Conservation (phyloP, 495 filamentous ascomycete genomes). For the Glarea lozoyensis region DNA sequence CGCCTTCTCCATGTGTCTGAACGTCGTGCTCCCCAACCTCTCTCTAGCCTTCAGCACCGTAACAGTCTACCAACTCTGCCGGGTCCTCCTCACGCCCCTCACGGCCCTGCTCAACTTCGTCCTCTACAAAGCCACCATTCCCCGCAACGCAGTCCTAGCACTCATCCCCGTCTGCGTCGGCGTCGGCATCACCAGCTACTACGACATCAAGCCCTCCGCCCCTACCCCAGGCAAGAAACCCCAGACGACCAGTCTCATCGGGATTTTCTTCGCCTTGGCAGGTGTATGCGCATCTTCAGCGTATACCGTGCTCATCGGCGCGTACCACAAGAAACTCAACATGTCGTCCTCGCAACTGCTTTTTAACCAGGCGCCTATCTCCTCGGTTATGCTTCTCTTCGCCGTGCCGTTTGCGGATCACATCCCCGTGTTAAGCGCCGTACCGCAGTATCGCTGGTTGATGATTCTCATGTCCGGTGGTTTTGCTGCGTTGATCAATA, state of each 20-base stretch:
- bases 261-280: conserved; percentile 35
- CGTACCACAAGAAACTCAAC: conserved; percentile 38
- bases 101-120: conserved; percentile 41
- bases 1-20: conserved; percentile 38
- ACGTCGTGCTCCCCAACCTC: conserved; percentile 45
- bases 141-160: conserved; percentile 26
- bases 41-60: conserved; percentile 45
- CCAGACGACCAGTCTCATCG: conserved; percentile 25
- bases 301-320: conserved; percentile 41
- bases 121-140: conserved; percentile 37
- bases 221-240: conserved; percentile 15
- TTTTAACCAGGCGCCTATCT: conserved; percentile 42
- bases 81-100: conserved; percentile 43
- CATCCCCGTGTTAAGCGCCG: conserved; percentile 30
- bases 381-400: conserved; percentile 35
- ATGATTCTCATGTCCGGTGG: conserved; percentile 31
- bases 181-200: conserved; percentile 39
- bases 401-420: conserved; percentile 38
- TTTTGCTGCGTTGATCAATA: conserved; percentile 42
- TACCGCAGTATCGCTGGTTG: conserved; percentile 26
- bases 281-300: conserved; percentile 36
- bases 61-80: conserved; percentile 46
- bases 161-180: conserved; percentile 35
- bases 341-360: conserved; percentile 44
- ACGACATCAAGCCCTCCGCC: conserved; percentile 31